Evolutionary conservation across 2,329 filamentous ascomycete genomes (phyloP), one percentile per base, ranked within the genome.

Genomic region (Ophioceras dolichostomum): DNA sequence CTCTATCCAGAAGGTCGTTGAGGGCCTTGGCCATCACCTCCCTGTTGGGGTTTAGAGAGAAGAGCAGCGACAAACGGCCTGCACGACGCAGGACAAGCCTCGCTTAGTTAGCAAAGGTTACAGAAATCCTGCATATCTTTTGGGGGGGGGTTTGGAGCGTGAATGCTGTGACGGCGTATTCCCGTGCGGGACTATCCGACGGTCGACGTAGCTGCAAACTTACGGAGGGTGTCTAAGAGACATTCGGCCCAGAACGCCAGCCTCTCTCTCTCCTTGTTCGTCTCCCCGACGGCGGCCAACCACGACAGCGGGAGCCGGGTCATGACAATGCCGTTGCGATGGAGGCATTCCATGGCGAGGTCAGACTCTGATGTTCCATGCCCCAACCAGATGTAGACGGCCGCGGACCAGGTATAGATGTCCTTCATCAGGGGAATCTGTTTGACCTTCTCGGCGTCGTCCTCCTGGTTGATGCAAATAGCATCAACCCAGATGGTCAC

Each of bases 391-490:
- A 39, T 36, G 18, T 41, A 28, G 8, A 40, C 40, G 1, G 21
- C 26, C 17, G 20, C 20, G n/a, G 42, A 39, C 19, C 19, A 20
- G 16, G 37, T 34, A 38, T 43, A 46, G 34, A 46, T 42, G 32
- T 22, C 34, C 10, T 32, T 21, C 44, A 46, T 46, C 24, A 36
- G 36, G 24, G 33, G 28, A 5, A 45, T 41, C 31, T 46, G 43
- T 7, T 16, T 22, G n/a, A 28, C 29, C 19, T 43, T 41, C 28
- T 46, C 44, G 24, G 17, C 31, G 4, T 18, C 14, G 36, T 43
- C 40, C n/a, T 20, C 16, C 37, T 45, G 44, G 37, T 46, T 41
- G 43, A 45, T 43, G 37, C 44, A 46, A 6, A 46, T 38, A 13
- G 43, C 40, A 18, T 46, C 44, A 27, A 46, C 38, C 44, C 44